Evolutionary conservation across 768 basidiomycete species (phyloP).

Genomic region (Mycena vulgaris): DNA sequence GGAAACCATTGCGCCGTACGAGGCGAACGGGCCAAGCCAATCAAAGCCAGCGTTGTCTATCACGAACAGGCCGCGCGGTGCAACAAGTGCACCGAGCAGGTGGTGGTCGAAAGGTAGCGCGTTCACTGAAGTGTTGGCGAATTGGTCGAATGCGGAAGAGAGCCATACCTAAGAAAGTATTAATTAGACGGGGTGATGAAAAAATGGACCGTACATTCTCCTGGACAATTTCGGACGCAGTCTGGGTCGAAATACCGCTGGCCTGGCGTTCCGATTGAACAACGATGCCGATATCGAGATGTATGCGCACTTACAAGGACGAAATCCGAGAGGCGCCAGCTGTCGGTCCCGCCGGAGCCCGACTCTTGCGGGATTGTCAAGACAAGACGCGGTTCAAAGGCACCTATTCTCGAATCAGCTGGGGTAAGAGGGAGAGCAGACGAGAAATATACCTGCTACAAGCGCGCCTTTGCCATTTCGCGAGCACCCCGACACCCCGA

Average conservation of each 20-base stretch:
- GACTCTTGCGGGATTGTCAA: constrained; percentile 76
- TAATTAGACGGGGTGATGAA: too few species aligned
- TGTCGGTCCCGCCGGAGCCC: constrained; percentile 70
- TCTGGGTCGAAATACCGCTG: constrained; percentile 54
- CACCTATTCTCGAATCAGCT: constrained; percentile 41
- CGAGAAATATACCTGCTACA: constrained; percentile 56
- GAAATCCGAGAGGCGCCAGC: constrained; percentile 71
- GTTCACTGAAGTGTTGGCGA: constrained; percentile 59
- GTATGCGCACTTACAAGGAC: constrained; percentile 46
- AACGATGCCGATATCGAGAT: not conserved
- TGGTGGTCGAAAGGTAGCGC: constrained; percentile 74
- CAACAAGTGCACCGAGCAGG: constrained; percentile 67
- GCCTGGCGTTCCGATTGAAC: too few species aligned
- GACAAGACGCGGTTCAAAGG: constrained; percentile 70
- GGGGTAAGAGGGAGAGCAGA: too few species aligned
- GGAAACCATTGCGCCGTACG: constrained; percentile 67
- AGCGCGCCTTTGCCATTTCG: constrained; percentile 75
- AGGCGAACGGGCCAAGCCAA: constrained; percentile 68
- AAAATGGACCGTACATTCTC: constrained; percentile 62
- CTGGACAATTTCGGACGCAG: constrained; percentile 68
- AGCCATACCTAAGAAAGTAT: constrained; percentile 56
- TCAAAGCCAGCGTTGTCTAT: constrained; percentile 71
- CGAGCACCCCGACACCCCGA: constrained; percentile 74
- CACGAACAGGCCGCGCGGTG: constrained; percentile 67
- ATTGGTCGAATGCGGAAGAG: constrained; percentile 63